Evolutionary conservation across 805 yeast genomes (phyloP), one percentile per base, ranked within the genome.

Genomic region (Wickerhamomyces sydowiorum): DNA sequence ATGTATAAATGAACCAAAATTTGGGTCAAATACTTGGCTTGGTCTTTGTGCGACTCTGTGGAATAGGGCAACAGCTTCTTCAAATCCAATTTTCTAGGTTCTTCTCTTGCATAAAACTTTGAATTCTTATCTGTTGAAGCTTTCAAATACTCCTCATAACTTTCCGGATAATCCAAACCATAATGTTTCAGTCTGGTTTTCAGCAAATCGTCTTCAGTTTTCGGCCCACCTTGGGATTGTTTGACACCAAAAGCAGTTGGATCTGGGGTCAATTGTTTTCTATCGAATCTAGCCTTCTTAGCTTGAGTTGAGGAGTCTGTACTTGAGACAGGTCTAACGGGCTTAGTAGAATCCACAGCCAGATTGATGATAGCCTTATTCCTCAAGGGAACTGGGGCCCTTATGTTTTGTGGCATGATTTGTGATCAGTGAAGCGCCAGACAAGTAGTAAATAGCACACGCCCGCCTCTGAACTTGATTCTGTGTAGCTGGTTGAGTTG

Each of bases 1-100:
- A 86, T 77, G 59, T 86, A 86, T 17, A 93, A 61, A 60, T 86
- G 88, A 2, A 83, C 74, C 25, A 90, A 72, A n/a, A 91, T 84
- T 54, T 84, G 93, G 35, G 86, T 73, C 31, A 91, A 66, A 52
- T 88, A 89, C 41, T 71, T 73, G 15, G 86, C 83, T 44, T 80
- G 84, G 43, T 85, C 95, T 27, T 65, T 64, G 14, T 78, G 79
- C 1, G 77, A 52, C 59, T 88, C 97, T 0, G 82, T 75, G 34
- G 69, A 65, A 60, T 90, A 93, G 0, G 98, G 98, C 22, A 91
- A 67, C 38, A 75, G 54, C 15, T 57, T 62, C 21, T 56, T 58
- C 33, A 66, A 44, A 22, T 55, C 39, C 34, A 66, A 53, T 21
- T 56, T 54, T 30, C 70, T 65, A 30, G 58, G 57, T 9, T 59